Evolutionary conservation across 768 basidiomycete genomes (phyloP).

Genomic region (Grammothele lineata): DNA sequence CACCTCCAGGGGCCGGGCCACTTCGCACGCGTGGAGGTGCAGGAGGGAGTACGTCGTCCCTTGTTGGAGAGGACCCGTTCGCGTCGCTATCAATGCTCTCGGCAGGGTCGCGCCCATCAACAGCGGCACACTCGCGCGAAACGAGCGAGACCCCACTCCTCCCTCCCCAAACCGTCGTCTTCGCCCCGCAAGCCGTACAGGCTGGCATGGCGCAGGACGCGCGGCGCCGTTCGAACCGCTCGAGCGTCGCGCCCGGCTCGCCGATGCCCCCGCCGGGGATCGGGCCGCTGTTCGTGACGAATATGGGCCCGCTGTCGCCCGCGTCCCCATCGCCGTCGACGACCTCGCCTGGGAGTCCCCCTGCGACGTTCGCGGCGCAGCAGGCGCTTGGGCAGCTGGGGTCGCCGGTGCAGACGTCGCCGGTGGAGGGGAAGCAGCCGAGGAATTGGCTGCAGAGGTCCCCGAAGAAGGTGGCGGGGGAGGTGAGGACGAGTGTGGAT

Average conservation of each 20-base stretch:
- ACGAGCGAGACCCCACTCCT: conserved; percentile 9
- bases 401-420: not conserved
- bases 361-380: conserved; percentile 1
- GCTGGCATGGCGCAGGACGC: too few species aligned
- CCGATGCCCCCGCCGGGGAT: conserved; percentile 11
- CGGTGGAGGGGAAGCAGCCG: not conserved
- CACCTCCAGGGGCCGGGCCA: too few species aligned
- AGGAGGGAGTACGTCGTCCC: conserved; percentile 4
- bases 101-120: too few species aligned
- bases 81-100: conserved; percentile 4
- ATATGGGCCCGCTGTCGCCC: conserved; percentile 18
- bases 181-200: too few species aligned
- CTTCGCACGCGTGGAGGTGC: conserved; percentile 1
- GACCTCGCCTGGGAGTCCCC: conserved; percentile 1
- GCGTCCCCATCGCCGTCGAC: not conserved
- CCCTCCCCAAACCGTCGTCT: not conserved
- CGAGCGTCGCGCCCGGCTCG: conserved; percentile 7
- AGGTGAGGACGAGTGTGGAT: conserved; percentile 7
- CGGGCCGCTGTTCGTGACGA: conserved; percentile 20
- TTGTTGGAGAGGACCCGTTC: conserved; percentile 12
- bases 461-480: conserved; percentile 9
- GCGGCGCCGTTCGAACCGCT: conserved; percentile 3
- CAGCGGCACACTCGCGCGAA: conserved; percentile 14
- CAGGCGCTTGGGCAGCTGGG: conserved; percentile 3
- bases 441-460: conserved; percentile 17